Base-by-base conservation (phyloP, 2,329 filamentous ascomycete species). In the Aspergillus hortae region DNA sequence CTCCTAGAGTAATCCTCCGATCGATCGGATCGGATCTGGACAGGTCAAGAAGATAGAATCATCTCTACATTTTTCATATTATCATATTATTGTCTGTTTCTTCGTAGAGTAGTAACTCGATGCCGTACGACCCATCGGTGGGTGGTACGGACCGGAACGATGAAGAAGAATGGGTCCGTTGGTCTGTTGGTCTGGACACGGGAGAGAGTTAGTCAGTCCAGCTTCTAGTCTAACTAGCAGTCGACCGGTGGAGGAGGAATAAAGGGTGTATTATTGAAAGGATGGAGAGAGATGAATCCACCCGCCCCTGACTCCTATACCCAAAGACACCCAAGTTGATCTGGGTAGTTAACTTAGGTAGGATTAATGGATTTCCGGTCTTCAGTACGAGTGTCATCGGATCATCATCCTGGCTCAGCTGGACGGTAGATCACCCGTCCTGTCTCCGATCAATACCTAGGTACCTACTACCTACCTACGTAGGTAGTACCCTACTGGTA, bases 391-490 rank as follows among this genome's bases (percentile, higher is more conserved):
- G 40, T 43, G 54, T 55, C 49, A 53, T 51, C 46, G 48, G 56
- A 53, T 56, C 50, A 50, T 42, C 48, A 48, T 48, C 43, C 44
- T 52, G 52, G 49, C 48, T 56, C 46, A 57, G 47, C 47, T 42
- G 49, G 50, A 53, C 50, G 50, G 53, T 42, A 51, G 53, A 57
- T 57, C 53, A 57, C 44, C 56, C 53, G 56, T 54, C 50, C 19
- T 43, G 27, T 10, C 27, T 30, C 27, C 19, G 19, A 19, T 19
- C 19, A 19, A 19, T 19, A 19, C 17, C 17, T 19, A 19, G 17
- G 3, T 19, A 19, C 19, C 3, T 17, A 17, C 17, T 17, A 17
- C 17, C 17, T 19, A 19, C 19, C 19, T 2, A 4, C 19, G 19
- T 19, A 19, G 17, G 2, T 19, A 19, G 19, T 19, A 19, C 19